A percentile compares a stretch with the other conserved stretches of the same genome.
Conservation (phyloP, 208 protist genomes). For the Trypanosoma mega region DNA sequence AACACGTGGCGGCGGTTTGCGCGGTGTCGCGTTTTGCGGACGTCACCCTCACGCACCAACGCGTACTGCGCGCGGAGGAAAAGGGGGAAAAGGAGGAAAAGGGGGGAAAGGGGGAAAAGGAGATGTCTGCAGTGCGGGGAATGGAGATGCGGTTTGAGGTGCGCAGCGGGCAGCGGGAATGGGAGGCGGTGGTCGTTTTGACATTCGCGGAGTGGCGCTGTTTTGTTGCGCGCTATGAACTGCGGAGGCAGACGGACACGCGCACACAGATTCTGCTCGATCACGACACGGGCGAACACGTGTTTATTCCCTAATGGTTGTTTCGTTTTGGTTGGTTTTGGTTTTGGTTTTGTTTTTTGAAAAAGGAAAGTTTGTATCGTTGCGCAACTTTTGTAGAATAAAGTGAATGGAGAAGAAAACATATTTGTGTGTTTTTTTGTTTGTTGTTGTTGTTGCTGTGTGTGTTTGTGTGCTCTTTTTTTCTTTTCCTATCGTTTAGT, state of each 20-base stretch:
- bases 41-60: constrained; percentile 24
- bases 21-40: too few relatives aligned
- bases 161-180: constrained; percentile 38
- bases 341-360: too few relatives aligned
- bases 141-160: constrained; percentile 71
- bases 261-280: constrained; percentile 58
- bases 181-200: constrained; percentile 65
- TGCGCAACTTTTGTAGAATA: too few relatives aligned
- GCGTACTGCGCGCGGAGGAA: constrained; percentile 18
- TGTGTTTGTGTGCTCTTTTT: constrained; percentile 7
- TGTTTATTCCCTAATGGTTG: too few relatives aligned
- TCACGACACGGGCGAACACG: constrained; percentile 56
- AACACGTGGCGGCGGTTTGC: too few relatives aligned
- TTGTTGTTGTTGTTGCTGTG: neutral
- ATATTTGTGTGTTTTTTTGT: neutral
- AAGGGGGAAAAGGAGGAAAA: neutral
- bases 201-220: constrained; percentile 56
- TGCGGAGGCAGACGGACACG: constrained; percentile 55
- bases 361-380: too few relatives aligned
- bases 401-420: neutral
- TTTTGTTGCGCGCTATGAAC: constrained; percentile 54
- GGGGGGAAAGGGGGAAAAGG: neutral
- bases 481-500: constrained; percentile 10
- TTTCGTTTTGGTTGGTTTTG: too few relatives aligned
- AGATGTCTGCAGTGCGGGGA: constrained; percentile 24